Conservation (phyloP, 805 yeast species). For the Nadsonia fulvescens region DNA sequence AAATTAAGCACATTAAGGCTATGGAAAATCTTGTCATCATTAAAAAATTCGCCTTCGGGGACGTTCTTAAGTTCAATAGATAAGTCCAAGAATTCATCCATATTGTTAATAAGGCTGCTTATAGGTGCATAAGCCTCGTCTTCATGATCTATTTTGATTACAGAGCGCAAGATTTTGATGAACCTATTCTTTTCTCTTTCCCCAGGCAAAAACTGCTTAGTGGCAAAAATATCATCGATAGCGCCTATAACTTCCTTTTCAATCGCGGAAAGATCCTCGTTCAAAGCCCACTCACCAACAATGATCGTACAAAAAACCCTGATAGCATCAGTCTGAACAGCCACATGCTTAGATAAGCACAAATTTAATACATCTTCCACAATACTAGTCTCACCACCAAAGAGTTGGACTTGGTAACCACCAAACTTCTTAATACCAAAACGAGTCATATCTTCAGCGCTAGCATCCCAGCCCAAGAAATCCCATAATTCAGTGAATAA, state of each 20-base stretch:
- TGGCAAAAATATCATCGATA: slow-evolving; percentile 43
- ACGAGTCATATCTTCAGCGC: slow-evolving; percentile 33
- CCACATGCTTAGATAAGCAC: slow-evolving; percentile 46
- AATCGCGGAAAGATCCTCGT: slow-evolving; percentile 38
- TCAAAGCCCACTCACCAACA: slow-evolving; percentile 44
- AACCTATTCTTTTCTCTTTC: slow-evolving; percentile 35
- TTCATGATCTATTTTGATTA: slow-evolving; percentile 38
- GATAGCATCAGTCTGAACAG: slow-evolving; percentile 44
- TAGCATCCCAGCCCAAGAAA: slow-evolving; percentile 43
- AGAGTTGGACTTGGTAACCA: slow-evolving; percentile 53
- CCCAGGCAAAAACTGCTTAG: slow-evolving; percentile 38
- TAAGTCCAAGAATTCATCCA: slow-evolving; percentile 38
- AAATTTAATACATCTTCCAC: slow-evolving; percentile 47
- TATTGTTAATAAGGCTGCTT: slow-evolving; percentile 25
- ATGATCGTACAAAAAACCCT: slow-evolving; percentile 53
- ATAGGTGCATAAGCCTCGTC: slow-evolving; percentile 46
- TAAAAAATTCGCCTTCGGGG: slow-evolving; percentile 69
- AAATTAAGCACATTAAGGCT: slow-evolving; percentile 58
- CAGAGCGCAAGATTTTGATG: slow-evolving; percentile 29
- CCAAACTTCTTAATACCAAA: slow-evolving; percentile 48
- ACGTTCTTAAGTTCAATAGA: slow-evolving; percentile 52
- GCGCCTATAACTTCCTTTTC: slow-evolving; percentile 48
- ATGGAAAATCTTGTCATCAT: slow-evolving; percentile 72
- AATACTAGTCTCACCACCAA: slow-evolving; percentile 34
- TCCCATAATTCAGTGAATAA: slow-evolving; percentile 56